Evolutionary conservation across 2,329 filamentous ascomycete species (phyloP), one percentile per base, ranked within the genome.

Genomic region (Mycosphaerella sp.): DNA sequence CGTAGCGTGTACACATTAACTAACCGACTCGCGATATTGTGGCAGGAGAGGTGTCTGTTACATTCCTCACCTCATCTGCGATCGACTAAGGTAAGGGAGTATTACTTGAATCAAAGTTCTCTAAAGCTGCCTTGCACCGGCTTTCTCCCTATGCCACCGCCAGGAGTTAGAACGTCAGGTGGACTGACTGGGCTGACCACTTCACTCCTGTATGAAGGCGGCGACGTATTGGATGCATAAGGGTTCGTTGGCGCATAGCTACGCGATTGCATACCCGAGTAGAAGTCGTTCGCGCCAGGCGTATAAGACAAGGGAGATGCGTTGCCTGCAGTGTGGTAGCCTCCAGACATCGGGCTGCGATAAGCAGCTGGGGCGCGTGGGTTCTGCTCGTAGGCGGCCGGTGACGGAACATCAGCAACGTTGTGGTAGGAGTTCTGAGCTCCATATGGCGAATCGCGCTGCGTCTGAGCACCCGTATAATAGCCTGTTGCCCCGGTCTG

Each of bases 41-140:
- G n/a, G n/a, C n/a, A n/a, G n/a, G n/a, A n/a, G n/a, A n/a, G 28
- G 28, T 30, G 28, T 30, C 28, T 30, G 6, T n/a, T n/a, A n/a
- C n/a, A n/a, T n/a, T n/a, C n/a, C n/a, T n/a, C n/a, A n/a, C n/a
- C n/a, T n/a, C n/a, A n/a, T n/a, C n/a, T n/a, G n/a, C n/a, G n/a
- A n/a, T n/a, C n/a, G n/a, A n/a, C n/a, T n/a, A n/a, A n/a, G n/a
- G n/a, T n/a, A n/a, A n/a, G n/a, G n/a, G n/a, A n/a, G 28, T 10
- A 30, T 30, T 10, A 30, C 10, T 10, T 30, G 28, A 10, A 4
- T 30, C 52, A 67, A 10, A 68, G 50, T 50, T 68, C 67, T 53
- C 64, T 58, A 65, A 64, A 68, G 25, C 53, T 62, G 21, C 66
- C 66, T 39, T 63, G 60, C 34, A 67, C 64, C 6, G 67, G 66